A percentile compares a stretch with the other conserved stretches of the same genome.
Evolutionary conservation across 306 rosid species (phyloP).

Genomic region (Cyclanthera cordifolia): DNA sequence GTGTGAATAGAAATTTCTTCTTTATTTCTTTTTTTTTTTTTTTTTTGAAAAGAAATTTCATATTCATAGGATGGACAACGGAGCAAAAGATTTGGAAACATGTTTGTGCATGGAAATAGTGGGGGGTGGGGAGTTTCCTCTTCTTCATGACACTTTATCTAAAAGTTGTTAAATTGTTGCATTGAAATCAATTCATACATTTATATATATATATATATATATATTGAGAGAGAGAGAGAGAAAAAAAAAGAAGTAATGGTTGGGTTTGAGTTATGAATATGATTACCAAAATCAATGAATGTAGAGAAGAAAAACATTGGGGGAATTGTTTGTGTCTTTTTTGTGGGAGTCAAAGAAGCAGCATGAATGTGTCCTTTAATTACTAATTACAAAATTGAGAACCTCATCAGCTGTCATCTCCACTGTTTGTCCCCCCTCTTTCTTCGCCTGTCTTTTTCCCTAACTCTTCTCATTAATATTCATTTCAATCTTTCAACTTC

Average conservation of each 20-base stretch:
- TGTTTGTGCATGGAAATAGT: background rate
- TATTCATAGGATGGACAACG: conserved; percentile 1
- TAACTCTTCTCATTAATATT: background rate
- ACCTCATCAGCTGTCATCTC: background rate
- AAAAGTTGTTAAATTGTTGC: background rate
- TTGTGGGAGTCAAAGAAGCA: conserved; percentile 2
- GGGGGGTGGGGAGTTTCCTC: background rate
- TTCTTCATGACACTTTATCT: background rate
- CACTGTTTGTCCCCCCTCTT: background rate
- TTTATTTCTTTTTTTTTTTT: too few relatives aligned
- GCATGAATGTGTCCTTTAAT: background rate
- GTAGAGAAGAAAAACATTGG: background rate
- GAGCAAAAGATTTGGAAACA: background rate
- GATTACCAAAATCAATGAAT: background rate
- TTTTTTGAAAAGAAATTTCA: background rate
- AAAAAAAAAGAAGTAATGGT: background rate
- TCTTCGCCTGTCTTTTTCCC: background rate
- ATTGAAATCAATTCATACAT: background rate
- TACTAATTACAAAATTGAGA: too few relatives aligned
- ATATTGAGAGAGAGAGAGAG: background rate
- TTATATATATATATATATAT: background rate
- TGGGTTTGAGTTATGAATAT: background rate
- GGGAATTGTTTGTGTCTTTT: background rate
- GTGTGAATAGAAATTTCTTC: background rate
- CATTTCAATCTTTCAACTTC: background rate